A percentile compares a stretch with the other conserved stretches of the same genome.
phyloP scores from a whole-genome alignment of 1,284 basidiomycete species.

The Sanghuangporus sanghuang region DNA sequence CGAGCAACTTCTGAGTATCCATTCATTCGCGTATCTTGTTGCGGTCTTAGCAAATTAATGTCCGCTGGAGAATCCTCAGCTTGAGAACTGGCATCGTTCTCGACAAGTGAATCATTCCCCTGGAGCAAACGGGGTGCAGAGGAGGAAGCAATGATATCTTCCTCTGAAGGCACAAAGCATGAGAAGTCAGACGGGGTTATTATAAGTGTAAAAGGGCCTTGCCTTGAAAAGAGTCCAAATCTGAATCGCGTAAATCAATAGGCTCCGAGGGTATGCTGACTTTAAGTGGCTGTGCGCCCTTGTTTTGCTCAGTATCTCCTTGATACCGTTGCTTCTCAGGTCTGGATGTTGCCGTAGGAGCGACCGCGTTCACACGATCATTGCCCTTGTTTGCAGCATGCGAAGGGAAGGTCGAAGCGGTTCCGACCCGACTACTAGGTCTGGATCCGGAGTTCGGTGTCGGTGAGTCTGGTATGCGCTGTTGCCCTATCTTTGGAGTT shows the following conservation, averaged over 20 bases:
- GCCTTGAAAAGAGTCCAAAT: slow-evolving; percentile 16
- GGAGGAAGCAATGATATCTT: slow-evolving; percentile 15
- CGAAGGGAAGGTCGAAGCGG: background rate
- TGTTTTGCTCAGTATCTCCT: background rate
- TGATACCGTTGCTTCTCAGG: background rate
- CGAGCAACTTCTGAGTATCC: background rate
- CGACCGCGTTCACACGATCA: background rate
- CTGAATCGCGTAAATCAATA: slow-evolving; percentile 13
- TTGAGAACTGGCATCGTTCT: background rate
- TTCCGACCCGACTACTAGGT: background rate
- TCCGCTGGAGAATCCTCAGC: background rate
- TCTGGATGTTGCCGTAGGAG: background rate
- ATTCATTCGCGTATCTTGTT: background rate
- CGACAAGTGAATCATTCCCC: background rate
- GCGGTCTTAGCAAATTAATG: background rate
- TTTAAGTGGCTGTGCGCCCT: background rate
- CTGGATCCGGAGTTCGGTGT: background rate
- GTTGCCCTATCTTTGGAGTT: background rate
- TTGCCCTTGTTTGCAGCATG: background rate
- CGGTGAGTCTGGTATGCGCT: slow-evolving; percentile 4
- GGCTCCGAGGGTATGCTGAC: slow-evolving; percentile 10
- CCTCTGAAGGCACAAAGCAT: slow-evolving; percentile 3
- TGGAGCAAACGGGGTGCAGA: slow-evolving; percentile 12
- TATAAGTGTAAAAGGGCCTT: background rate
- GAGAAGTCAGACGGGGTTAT: background rate